Evolutionary conservation across 257 asterid genomes (phyloP).

Genomic region (Salvia miltiorrhiza): DNA sequence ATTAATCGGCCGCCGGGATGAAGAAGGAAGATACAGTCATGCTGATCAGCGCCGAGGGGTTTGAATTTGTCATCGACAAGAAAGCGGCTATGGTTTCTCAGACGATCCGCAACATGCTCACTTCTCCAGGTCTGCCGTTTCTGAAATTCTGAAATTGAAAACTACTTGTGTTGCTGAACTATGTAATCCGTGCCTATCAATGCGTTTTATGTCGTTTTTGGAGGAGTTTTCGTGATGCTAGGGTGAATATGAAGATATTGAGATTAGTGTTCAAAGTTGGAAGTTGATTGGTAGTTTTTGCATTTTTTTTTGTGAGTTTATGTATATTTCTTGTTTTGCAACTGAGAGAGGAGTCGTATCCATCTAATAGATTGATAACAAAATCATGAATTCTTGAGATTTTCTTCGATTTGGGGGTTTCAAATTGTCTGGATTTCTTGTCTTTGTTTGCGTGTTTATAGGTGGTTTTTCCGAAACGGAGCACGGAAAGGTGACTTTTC

Average conservation of each 20-base stretch:
- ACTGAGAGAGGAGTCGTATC: background rate
- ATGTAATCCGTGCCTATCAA: background rate
- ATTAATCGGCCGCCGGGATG: slow-evolving; percentile 28
- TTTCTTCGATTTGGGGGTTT: background rate
- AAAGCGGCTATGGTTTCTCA: slow-evolving; percentile 98
- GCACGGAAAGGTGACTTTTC: slow-evolving; percentile 82
- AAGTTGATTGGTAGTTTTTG: background rate
- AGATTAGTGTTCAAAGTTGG: background rate
- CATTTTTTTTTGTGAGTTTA: background rate
- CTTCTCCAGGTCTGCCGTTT: slow-evolving; percentile 75
- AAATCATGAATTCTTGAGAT: background rate
- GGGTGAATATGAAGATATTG: background rate
- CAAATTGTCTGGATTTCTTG: background rate
- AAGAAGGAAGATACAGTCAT: slow-evolving; percentile 84
- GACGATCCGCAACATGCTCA: slow-evolving; percentile 98
- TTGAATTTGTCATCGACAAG: slow-evolving; percentile 81
- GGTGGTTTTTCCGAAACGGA: slow-evolving; percentile 87
- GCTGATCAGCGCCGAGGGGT: slow-evolving; percentile 93
- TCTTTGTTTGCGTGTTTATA: slow-evolving; percentile 23
- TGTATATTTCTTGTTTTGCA: background rate
- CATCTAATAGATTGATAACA: background rate
- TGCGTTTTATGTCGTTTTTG: slow-evolving; percentile 1
- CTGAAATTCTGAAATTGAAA: background rate
- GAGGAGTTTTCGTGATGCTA: background rate
- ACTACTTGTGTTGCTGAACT: background rate